Percentiles rank a stretch among this genome's conserved stretches.
Conservation (phyloP, 78 protist genomes). For the Tieghemostelium lacteum region DNA sequence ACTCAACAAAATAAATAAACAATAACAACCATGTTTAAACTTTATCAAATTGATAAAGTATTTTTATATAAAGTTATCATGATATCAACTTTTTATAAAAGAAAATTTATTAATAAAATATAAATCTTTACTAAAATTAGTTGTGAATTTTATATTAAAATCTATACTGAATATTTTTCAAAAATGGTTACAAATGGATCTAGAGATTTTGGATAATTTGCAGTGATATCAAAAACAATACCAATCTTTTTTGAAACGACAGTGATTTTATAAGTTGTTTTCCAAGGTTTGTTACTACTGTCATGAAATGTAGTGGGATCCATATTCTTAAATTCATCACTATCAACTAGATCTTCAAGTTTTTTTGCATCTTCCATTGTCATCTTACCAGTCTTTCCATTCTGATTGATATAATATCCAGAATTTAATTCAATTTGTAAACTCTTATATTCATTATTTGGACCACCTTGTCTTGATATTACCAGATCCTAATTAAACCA, state of each 20-base stretch:
- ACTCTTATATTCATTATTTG: slow-evolving; percentile 52
- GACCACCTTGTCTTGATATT: slow-evolving; percentile 42
- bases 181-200: slow-evolving; percentile 42
- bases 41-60: too few relatives aligned
- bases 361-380: slow-evolving; percentile 23
- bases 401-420: slow-evolving; percentile 39
- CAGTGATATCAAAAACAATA: background rate
- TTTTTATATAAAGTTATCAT: too few relatives aligned
- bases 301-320: background rate
- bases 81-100: too few relatives aligned
- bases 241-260: slow-evolving; percentile 21
- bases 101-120: too few relatives aligned
- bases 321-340: slow-evolving; percentile 27
- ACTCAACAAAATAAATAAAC: too few relatives aligned
- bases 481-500: slow-evolving; percentile 9
- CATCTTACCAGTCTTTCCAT: slow-evolving; percentile 13
- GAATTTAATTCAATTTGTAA: slow-evolving; percentile 38
- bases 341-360: background rate
- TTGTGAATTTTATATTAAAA: too few relatives aligned
- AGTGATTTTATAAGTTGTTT: slow-evolving; percentile 4
- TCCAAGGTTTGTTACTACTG: background rate
- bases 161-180: slow-evolving; percentile 35
- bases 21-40: too few relatives aligned
- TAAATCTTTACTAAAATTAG: too few relatives aligned
- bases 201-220: slow-evolving; percentile 57